A percentile compares a stretch with the other conserved stretches of the same genome.
phyloP scores from a whole-genome alignment of 352 stramenopile genomes.

The Phytophthora multivora region DNA sequence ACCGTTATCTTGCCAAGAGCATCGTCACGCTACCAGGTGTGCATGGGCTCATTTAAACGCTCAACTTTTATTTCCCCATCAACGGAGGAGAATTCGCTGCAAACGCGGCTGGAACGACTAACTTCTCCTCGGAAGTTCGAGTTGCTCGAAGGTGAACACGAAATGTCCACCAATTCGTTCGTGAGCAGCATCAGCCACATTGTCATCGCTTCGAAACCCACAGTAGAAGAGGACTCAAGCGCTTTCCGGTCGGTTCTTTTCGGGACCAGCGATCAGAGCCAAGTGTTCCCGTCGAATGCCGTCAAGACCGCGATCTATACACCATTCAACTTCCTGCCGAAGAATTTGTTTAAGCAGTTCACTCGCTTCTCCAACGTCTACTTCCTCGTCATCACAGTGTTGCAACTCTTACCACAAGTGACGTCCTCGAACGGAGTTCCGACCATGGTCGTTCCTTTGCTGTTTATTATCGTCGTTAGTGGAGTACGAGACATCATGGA shows the following conservation, averaged over 20 bases:
- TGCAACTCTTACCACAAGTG: constrained; percentile 85
- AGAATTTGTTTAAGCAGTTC: constrained; percentile 83
- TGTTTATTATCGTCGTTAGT: constrained; percentile 88
- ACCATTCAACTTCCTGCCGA: constrained; percentile 62
- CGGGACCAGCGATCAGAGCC: constrained; percentile 15
- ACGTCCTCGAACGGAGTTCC: constrained; percentile 83
- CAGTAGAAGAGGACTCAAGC: constrained; percentile 1
- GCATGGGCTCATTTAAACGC: constrained; percentile 21
- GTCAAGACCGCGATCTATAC: constrained; percentile 71
- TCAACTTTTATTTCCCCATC: constrained; percentile 16
- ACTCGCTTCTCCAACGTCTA: constrained; percentile 91
- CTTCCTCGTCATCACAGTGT: constrained; percentile 87
- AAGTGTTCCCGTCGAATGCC: constrained; percentile 49
- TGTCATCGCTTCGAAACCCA: constrained; percentile 17
- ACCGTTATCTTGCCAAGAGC: constrained; percentile 13
- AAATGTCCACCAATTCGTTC: constrained; percentile 11
- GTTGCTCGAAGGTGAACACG: constrained; percentile 17
- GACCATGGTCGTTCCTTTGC: constrained; percentile 83
- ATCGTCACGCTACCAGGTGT: background rate
- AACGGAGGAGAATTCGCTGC: constrained; percentile 11
- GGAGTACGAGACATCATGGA: constrained; percentile 81
- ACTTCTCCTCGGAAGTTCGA: constrained; percentile 6
- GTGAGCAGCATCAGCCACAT: constrained; percentile 28
- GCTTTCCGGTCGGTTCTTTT: constrained; percentile 37
- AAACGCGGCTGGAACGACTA: constrained; percentile 14